These are phyloP conservation scores for Aspergillus aculeatinus DNA, from an alignment of 2,329 filamentous ascomycete species.

Conservation along the genomic window DNA sequence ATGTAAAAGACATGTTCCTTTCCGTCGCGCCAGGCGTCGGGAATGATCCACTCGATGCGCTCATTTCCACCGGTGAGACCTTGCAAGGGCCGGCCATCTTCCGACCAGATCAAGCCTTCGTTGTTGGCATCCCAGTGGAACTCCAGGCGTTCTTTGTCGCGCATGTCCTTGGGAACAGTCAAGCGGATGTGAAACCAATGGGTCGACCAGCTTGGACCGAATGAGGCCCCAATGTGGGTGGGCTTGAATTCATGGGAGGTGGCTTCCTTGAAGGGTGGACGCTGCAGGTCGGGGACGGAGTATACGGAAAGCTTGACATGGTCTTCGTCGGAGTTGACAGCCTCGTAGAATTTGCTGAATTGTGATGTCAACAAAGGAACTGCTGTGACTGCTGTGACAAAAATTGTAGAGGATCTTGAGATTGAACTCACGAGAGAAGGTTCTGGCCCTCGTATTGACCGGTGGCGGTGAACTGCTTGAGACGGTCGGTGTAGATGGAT, in stretches of 20 bases:
- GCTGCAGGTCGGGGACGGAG: conserved; percentile 73
- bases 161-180: conserved; percentile 71
- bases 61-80: conserved; percentile 89
- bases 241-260: conserved; percentile 71
- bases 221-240: conserved; percentile 72
- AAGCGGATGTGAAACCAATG: conserved; percentile 93
- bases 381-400: too few species aligned
- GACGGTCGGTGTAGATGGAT: conserved; percentile 79
- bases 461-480: conserved; percentile 73
- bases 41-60: conserved; percentile 86
- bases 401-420: not conserved
- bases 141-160: conserved; percentile 78
- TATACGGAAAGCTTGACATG: conserved; percentile 84
- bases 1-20: conserved; percentile 89
- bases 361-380: not conserved
- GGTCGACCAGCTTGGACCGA: conserved; percentile 94
- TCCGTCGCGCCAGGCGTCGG: conserved; percentile 76
- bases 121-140: conserved; percentile 95
- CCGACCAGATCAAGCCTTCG: conserved; percentile 91
- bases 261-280: conserved; percentile 85
- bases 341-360: conserved; percentile 70
- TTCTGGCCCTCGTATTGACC: conserved; percentile 79
- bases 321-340: conserved; percentile 63
- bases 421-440: conserved; percentile 62
- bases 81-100: conserved; percentile 85